These are phyloP conservation scores for Colletotrichum caudatum DNA, from an alignment of 2,329 filamentous ascomycete genomes.

Conservation along the genomic window DNA sequence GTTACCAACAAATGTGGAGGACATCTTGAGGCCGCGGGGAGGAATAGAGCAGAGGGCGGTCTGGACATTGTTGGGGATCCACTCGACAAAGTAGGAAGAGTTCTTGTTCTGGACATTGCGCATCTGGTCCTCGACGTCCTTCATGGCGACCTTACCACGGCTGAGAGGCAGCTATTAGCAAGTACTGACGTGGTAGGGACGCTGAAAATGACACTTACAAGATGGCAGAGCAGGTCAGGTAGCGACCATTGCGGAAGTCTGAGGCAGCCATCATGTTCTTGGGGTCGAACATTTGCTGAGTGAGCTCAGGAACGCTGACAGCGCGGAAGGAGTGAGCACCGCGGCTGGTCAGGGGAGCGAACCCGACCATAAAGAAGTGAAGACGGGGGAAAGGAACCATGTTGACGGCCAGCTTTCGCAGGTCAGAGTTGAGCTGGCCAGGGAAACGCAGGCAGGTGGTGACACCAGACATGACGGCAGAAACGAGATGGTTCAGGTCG, in stretches of 20 bases:
- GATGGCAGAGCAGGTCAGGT: constrained; percentile 99
- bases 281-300: constrained; percentile 99
- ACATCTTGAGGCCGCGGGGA: constrained; percentile 98
- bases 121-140: constrained; percentile 99
- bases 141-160: constrained; percentile 99
- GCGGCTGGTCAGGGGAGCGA: constrained; percentile 93
- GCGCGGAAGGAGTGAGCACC: constrained; percentile 94
- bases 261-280: constrained; percentile 99
- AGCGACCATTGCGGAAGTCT: constrained; percentile 99
- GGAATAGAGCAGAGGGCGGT: constrained; percentile 99
- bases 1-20: constrained; percentile 98
- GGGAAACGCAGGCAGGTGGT: constrained; percentile 99
- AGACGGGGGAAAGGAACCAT: constrained; percentile 99
- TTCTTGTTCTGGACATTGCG: constrained; percentile 99
- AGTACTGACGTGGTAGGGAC: background rate
- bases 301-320: constrained; percentile 96
- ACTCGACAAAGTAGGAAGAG: constrained; percentile 99
- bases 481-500: constrained; percentile 99
- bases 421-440: constrained; percentile 99
- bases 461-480: constrained; percentile 99
- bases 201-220: constrained; percentile 71
- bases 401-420: constrained; percentile 99
- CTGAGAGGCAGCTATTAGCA: constrained; percentile 54
- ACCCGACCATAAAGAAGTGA: constrained; percentile 99
- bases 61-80: constrained; percentile 99